Conservation (phyloP, 2,329 filamentous ascomycete species). For the Stromatinia cepivora region DNA sequence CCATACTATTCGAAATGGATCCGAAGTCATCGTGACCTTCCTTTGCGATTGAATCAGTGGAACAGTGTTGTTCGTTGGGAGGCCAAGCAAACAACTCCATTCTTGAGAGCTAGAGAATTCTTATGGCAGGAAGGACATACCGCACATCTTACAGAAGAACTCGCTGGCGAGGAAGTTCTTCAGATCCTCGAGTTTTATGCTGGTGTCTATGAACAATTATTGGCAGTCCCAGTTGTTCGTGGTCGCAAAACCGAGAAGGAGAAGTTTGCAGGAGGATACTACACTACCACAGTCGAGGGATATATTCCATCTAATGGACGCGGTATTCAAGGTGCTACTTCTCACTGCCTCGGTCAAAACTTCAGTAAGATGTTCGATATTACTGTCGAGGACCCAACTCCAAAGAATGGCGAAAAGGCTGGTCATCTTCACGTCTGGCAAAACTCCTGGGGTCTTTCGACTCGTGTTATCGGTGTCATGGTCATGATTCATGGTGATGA, state of each 20-base stretch:
- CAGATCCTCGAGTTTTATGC: slow-evolving; percentile 94
- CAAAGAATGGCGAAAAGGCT: slow-evolving; percentile 70
- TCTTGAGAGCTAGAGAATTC: slow-evolving; percentile 91
- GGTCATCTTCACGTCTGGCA: slow-evolving; percentile 90
- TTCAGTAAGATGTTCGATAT: slow-evolving; percentile 99
- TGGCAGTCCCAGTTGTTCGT: slow-evolving; percentile 92
- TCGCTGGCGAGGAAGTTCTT: slow-evolving; percentile 81
- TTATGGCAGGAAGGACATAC: slow-evolving; percentile 88
- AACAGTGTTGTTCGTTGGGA: slow-evolving; percentile 94
- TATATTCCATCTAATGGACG: slow-evolving; percentile 95
- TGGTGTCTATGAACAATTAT: slow-evolving; percentile 85
- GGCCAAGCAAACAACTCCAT: slow-evolving; percentile 87
- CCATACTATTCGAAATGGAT: slow-evolving; percentile 97
- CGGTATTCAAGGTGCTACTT: slow-evolving; percentile 95
- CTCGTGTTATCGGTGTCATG: slow-evolving; percentile 97
- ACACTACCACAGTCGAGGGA: slow-evolving; percentile 94
- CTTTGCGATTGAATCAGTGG: slow-evolving; percentile 95
- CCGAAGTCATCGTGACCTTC: slow-evolving; percentile 90
- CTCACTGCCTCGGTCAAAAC: slow-evolving; percentile 89
- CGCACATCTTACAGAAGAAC: slow-evolving; percentile 81
- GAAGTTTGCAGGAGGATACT: slow-evolving; percentile 95
- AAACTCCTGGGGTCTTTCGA: slow-evolving; percentile 98
- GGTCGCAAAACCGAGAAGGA: slow-evolving; percentile 95
- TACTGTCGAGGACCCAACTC: slow-evolving; percentile 85
- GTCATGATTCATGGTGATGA: slow-evolving; percentile 97